A percentile compares a stretch with the other conserved stretches of the same genome.
These are phyloP conservation scores for Flaveria floridana DNA, from an alignment of 140 eudicot species.

Conservation along the genomic window DNA sequence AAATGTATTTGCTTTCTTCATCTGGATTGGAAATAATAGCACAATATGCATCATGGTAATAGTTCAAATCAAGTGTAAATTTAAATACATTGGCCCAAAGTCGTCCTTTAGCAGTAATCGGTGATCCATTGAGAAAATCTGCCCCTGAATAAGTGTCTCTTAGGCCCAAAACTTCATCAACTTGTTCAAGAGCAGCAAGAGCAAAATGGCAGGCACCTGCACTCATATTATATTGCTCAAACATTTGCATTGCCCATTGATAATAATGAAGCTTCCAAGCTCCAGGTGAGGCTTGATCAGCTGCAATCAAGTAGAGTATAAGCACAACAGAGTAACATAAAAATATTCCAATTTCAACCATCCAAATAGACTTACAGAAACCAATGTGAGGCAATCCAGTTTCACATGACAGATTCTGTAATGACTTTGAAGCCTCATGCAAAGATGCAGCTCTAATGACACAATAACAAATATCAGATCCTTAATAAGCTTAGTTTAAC, in stretches of 20 bases:
- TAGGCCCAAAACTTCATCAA: constrained; percentile 62
- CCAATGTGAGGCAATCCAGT: constrained; percentile 66
- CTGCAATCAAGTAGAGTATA: constrained; percentile 42
- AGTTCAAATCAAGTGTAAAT: constrained; percentile 69
- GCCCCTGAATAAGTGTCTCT: constrained; percentile 32
- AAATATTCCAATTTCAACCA: neutral
- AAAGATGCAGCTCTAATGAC: constrained; percentile 79
- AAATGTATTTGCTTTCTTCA: constrained; percentile 89
- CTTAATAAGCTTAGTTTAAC: constrained; percentile 14
- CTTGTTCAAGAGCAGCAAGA: constrained; percentile 99
- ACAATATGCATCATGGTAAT: constrained; percentile 90
- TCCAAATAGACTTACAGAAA: constrained; percentile 52
- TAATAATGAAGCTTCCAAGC: constrained; percentile 94
- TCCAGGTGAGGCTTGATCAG: constrained; percentile 54
- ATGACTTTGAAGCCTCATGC: constrained; percentile 63
- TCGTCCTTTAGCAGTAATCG: constrained; percentile 71
- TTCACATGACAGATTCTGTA: constrained; percentile 67
- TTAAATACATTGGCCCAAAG: constrained; percentile 98
- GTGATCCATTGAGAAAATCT: constrained; percentile 55
- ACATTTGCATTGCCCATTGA: constrained; percentile 98
- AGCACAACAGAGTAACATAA: constrained; percentile 12
- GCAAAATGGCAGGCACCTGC: constrained; percentile 92
- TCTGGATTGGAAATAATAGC: constrained; percentile 95
- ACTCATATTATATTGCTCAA: constrained; percentile 84
- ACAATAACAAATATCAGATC: constrained; percentile 23